Evolutionary conservation across 176 grass and related monocot genomes (phyloP).

Genomic region (Themeda triandra): DNA sequence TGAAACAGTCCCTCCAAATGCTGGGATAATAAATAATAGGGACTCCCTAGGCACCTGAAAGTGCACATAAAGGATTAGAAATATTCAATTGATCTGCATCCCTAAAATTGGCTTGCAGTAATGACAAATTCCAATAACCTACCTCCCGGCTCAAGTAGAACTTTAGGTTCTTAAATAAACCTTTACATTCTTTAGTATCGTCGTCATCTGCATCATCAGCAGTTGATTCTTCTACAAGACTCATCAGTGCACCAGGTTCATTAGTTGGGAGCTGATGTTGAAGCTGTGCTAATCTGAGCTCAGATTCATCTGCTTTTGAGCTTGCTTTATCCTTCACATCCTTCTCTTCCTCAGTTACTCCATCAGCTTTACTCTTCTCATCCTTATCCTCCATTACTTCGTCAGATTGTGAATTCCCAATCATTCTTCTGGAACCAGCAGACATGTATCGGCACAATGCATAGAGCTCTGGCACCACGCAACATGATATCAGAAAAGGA

Average conservation of each 20-base stretch:
- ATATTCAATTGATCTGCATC: not conserved
- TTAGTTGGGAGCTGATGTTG: conserved; percentile 88
- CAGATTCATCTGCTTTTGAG: conserved; percentile 60
- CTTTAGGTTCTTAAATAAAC: conserved; percentile 83
- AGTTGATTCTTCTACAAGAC: conserved; percentile 80
- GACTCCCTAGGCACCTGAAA: conserved; percentile 94
- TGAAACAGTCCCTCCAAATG: conserved; percentile 91
- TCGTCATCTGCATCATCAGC: conserved; percentile 50
- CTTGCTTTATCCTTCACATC: conserved; percentile 37
- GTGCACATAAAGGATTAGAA: not conserved
- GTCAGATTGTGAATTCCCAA: conserved; percentile 34
- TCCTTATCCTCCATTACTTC: conserved; percentile 28
- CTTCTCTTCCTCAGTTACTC: conserved; percentile 40
- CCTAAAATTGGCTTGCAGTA: not conserved
- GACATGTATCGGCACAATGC: conserved; percentile 79
- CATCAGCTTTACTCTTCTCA: not conserved
- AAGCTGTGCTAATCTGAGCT: conserved; percentile 87
- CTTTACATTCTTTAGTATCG: conserved; percentile 69
- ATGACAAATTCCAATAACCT: not conserved
- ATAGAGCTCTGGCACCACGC: conserved; percentile 72
- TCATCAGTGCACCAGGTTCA: conserved; percentile 92
- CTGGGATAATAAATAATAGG: conserved; percentile 82
- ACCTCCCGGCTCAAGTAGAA: conserved; percentile 97
- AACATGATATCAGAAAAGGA: conserved; percentile 16
- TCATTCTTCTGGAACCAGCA: conserved; percentile 40